A percentile compares a stretch with the other conserved stretches of the same genome.
Conservation (phyloP, 495 filamentous ascomycete genomes). For the Melanomma pulvis-pyrius region DNA sequence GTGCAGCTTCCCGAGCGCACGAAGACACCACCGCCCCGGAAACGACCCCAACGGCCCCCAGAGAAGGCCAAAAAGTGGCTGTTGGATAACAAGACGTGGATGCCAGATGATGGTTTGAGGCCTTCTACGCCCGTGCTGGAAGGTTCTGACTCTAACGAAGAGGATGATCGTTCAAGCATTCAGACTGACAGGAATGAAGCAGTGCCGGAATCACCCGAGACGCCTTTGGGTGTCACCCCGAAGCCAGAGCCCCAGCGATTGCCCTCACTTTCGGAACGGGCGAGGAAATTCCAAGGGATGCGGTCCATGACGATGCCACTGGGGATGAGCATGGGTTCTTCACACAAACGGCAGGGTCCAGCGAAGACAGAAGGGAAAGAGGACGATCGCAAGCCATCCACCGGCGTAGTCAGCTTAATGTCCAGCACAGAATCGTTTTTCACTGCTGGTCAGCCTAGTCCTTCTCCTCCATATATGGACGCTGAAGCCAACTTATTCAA, state of each 20-base stretch:
- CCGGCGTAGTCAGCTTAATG: slow-evolving; percentile 50
- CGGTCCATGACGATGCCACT: slow-evolving; percentile 52
- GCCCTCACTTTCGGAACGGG: slow-evolving; percentile 25
- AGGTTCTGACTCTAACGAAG: slow-evolving; percentile 30
- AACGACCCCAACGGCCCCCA: slow-evolving; percentile 65
- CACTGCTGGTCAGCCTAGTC: slow-evolving; percentile 52
- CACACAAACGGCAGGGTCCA: not conserved
- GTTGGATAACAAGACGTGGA: slow-evolving; percentile 52
- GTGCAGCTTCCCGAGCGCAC: slow-evolving; percentile 74
- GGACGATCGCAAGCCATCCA: slow-evolving; percentile 1
- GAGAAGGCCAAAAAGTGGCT: slow-evolving; percentile 53
- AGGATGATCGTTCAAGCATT: slow-evolving; percentile 36
- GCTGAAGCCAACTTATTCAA: slow-evolving; percentile 26
- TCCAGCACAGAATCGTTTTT: slow-evolving; percentile 65
- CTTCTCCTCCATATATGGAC: slow-evolving; percentile 53
- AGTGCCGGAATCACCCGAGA: slow-evolving; percentile 24
- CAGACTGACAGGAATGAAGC: slow-evolving; percentile 24
- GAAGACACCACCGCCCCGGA: slow-evolving; percentile 66
- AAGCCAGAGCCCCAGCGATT: slow-evolving; percentile 6
- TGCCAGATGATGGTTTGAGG: slow-evolving; percentile 39
- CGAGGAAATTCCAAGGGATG: slow-evolving; percentile 31
- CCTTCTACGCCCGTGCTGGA: slow-evolving; percentile 23
- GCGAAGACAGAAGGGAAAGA: not conserved
- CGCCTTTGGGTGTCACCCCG: slow-evolving; percentile 26
- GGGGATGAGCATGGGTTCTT: not conserved